phyloP scores from a whole-genome alignment of 139 green algal species.

The Auxenochlorella pyrenoidosa region DNA sequence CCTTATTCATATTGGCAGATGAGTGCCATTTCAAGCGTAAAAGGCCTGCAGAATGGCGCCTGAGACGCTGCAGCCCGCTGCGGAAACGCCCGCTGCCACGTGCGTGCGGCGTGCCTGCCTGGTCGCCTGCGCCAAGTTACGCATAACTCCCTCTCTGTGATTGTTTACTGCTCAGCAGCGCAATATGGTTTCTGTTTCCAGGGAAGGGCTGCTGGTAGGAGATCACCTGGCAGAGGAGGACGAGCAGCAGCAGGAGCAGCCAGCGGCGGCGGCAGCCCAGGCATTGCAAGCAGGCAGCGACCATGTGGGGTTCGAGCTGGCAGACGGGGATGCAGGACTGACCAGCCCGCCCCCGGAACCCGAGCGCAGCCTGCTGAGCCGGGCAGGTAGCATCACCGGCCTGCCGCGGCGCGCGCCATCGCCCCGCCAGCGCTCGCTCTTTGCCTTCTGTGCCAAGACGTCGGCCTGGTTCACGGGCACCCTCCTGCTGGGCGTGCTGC shows the following conservation, averaged over 20 bases:
- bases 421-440: neutral
- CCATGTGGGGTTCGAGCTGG: neutral
- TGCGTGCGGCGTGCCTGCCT: no score
- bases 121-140: no score
- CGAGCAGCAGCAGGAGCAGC: neutral
- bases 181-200: neutral
- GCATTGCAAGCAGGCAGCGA: neutral
- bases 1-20: no score
- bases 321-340: neutral
- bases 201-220: neutral
- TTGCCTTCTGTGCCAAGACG: neutral
- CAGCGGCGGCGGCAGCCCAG: no score
- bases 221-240: neutral
- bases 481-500: neutral
- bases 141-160: no score
- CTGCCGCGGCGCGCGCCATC: neutral
- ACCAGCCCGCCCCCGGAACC: neutral
- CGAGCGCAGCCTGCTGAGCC: constrained; percentile 12
- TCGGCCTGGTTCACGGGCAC: neutral
- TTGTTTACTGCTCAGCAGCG: no score
- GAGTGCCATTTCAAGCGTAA: no score
- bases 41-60: no score
- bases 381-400: constrained; percentile 3
- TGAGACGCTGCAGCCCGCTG: no score
- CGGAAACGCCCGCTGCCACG: no score